Percentiles rank a stretch among this genome's conserved stretches.
These are phyloP conservation scores for maize (Zea mays) DNA, from an alignment of 176 grass and related monocot species.

Conservation along the genomic window DNA sequence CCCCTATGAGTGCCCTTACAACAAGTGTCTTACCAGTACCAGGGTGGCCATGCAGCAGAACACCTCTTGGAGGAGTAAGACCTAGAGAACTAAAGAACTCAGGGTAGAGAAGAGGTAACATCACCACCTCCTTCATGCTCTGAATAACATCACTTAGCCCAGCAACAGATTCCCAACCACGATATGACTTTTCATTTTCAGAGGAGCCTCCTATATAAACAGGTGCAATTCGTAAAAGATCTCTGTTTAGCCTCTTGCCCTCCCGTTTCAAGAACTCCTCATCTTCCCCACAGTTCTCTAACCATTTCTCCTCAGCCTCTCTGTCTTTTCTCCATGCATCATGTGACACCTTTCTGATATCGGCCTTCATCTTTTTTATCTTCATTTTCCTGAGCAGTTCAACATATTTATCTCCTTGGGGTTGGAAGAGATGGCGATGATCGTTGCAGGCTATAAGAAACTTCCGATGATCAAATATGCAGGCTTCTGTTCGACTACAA, in stretches of 20 bases:
- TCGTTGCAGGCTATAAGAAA: constrained; percentile 97
- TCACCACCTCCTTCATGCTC: constrained; percentile 94
- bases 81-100: constrained; percentile 78
- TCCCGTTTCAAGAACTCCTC: constrained; percentile 98
- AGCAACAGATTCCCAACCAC: constrained; percentile 97
- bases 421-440: constrained; percentile 91
- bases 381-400: constrained; percentile 79
- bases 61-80: constrained; percentile 85
- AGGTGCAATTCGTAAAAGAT: constrained; percentile 88
- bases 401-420: constrained; percentile 62
- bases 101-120: constrained; percentile 90
- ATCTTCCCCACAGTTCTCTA: constrained; percentile 97
- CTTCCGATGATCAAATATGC: constrained; percentile 95
- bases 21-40: constrained; percentile 97
- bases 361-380: constrained; percentile 75
- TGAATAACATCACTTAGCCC: constrained; percentile 88
- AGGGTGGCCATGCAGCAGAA: constrained; percentile 94
- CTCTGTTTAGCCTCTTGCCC: constrained; percentile 84
- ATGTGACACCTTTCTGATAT: constrained; percentile 72
- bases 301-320: constrained; percentile 96
- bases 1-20: constrained; percentile 90
- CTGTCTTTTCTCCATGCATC: constrained; percentile 82
- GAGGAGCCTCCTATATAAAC: constrained; percentile 86
- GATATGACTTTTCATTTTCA: constrained; percentile 58
- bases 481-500: constrained; percentile 81